Conservation (phyloP, 805 yeast genomes). For the Limtongozyma cylindracea region DNA sequence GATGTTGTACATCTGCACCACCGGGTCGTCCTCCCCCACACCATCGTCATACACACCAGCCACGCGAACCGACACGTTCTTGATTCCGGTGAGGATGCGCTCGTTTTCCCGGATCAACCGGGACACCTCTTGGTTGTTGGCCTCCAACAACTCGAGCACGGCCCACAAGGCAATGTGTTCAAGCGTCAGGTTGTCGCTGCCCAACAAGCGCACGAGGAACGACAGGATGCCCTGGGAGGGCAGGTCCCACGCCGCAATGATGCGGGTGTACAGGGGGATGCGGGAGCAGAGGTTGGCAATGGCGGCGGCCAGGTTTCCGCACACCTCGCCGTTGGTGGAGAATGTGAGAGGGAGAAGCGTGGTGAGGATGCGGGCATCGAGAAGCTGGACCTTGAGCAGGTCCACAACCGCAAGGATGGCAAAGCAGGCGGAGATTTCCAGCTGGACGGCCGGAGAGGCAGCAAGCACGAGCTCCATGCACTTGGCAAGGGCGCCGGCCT, state of each 20-base stretch:
- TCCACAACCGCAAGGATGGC: slow-evolving; percentile 94
- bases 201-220: slow-evolving; percentile 57
- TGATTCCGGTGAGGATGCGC: slow-evolving; percentile 26
- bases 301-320: slow-evolving; percentile 97
- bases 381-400: slow-evolving; percentile 65
- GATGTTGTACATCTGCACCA: slow-evolving; percentile 34
- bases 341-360: slow-evolving; percentile 81
- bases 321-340: slow-evolving; percentile 76
- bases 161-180: slow-evolving; percentile 98
- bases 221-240: slow-evolving; percentile 75
- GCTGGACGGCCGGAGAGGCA: slow-evolving; percentile 81
- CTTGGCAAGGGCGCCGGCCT: slow-evolving; percentile 87
- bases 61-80: slow-evolving; percentile 9
- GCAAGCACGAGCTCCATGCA: slow-evolving; percentile 68
- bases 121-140: slow-evolving; percentile 43
- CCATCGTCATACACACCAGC: slow-evolving; percentile 1
- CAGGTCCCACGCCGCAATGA: slow-evolving; percentile 50
- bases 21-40: slow-evolving; percentile 30
- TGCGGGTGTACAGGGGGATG: slow-evolving; percentile 52
- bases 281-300: slow-evolving; percentile 87
- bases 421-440: slow-evolving; percentile 91
- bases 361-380: slow-evolving; percentile 64
- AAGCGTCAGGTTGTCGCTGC: slow-evolving; percentile 73
- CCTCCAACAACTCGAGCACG: slow-evolving; percentile 73
- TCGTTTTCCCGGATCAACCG: slow-evolving; percentile 26